Conservation (phyloP, 2,329 filamentous ascomycete genomes). For the Colletotrichum spinosum region DNA sequence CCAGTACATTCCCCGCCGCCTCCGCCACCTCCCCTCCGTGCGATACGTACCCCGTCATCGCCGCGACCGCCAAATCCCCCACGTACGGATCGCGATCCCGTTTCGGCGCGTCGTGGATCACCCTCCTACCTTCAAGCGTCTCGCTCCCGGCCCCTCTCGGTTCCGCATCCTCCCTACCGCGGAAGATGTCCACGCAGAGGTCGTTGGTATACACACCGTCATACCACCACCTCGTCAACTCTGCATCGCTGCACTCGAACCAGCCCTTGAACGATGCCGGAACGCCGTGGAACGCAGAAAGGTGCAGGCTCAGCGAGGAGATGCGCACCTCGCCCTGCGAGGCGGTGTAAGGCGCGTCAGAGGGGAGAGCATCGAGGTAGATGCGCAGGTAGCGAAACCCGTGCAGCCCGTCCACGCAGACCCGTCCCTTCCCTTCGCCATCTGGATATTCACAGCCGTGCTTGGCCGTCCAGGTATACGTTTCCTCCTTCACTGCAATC, state of each 20-base stretch:
- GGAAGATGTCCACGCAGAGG: conserved; percentile 58
- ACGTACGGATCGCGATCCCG: conserved; percentile 65
- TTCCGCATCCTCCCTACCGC: conserved; percentile 58
- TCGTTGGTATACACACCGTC: conserved; percentile 65
- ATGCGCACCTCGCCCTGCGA: conserved; percentile 57
- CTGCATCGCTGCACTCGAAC: conserved; percentile 63
- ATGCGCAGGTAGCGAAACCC: conserved; percentile 65
- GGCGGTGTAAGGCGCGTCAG: conserved; percentile 58
- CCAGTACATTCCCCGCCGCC: conserved; percentile 59
- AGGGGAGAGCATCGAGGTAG: conserved; percentile 55
- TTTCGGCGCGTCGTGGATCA: conserved; percentile 63
- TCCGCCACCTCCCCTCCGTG: conserved; percentile 51
- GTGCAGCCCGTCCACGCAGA: conserved; percentile 64
- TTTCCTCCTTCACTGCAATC: conserved; percentile 55
- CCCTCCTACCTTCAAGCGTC: conserved; percentile 57
- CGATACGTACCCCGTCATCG: conserved; percentile 59
- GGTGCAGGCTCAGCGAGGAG: conserved; percentile 54
- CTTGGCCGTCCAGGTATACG: conserved; percentile 58
- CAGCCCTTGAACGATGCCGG: conserved; percentile 61
- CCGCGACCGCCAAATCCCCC: conserved; percentile 62
- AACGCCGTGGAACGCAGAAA: conserved; percentile 59
- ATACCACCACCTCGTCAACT: conserved; percentile 64
- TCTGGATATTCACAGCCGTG: conserved; percentile 54
- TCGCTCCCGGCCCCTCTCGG: conserved; percentile 57
- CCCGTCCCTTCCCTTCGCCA: conserved; percentile 45